Conservation (phyloP, 108 stramenopile species). For the Parmales sp. region DNA sequence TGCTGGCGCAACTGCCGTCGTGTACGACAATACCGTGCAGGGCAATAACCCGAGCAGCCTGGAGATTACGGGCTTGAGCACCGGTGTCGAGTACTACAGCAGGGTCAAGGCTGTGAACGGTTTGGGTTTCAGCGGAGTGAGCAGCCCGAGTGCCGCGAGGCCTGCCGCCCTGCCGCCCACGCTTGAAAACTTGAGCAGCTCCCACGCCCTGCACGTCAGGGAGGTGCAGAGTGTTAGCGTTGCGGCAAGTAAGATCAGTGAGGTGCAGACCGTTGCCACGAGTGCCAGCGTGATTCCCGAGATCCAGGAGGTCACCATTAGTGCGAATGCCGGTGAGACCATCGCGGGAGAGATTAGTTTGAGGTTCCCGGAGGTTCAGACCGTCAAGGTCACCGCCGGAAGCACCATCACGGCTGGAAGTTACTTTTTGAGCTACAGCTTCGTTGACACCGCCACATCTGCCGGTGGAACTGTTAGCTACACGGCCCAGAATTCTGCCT, state of each 20-base stretch:
- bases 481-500: background rate
- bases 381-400: background rate
- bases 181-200: constrained; percentile 26
- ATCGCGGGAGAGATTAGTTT: constrained; percentile 31
- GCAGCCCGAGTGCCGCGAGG: constrained; percentile 26
- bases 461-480: background rate
- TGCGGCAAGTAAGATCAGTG: constrained; percentile 51
- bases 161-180: constrained; percentile 36
- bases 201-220: constrained; percentile 41
- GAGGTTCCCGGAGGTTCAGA: constrained; percentile 30
- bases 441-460: background rate
- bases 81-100: constrained; percentile 48
- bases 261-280: constrained; percentile 60
- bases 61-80: constrained; percentile 20
- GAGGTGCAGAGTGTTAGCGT: constrained; percentile 57
- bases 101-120: constrained; percentile 30
- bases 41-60: constrained; percentile 35
- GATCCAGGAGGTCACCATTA: constrained; percentile 50
- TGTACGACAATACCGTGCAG: constrained; percentile 17
- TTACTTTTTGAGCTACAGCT: background rate
- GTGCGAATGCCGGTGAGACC: background rate
- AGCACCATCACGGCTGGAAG: background rate
- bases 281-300: constrained; percentile 47
- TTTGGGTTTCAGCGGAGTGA: constrained; percentile 37
- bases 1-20: constrained; percentile 7